phyloP scores from a whole-genome alignment of 2,329 filamentous ascomycete species.

The Leptosphaerulina australis region DNA sequence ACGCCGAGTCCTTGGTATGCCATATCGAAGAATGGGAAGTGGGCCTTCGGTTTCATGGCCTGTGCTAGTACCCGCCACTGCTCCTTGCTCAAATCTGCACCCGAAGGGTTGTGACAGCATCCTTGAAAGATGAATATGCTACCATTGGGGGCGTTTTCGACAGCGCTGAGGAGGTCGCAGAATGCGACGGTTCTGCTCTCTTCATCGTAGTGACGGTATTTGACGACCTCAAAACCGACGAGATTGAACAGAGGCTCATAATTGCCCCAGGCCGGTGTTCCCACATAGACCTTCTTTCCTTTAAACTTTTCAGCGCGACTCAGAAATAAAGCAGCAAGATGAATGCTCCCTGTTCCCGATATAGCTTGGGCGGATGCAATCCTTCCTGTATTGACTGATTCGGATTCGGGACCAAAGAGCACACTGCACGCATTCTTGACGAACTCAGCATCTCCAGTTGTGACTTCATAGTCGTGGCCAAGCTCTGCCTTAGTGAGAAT shows the following conservation, averaged over 20 bases:
- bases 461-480: constrained; percentile 41
- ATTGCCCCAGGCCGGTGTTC: constrained; percentile 46
- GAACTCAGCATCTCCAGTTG: constrained; percentile 43
- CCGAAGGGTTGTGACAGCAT: constrained; percentile 50
- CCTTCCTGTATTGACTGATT: constrained; percentile 17
- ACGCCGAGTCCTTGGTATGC: constrained; percentile 49
- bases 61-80: constrained; percentile 42
- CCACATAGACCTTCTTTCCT: constrained; percentile 38
- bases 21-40: constrained; percentile 40
- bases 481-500: constrained; percentile 20
- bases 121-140: constrained; percentile 49
- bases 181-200: constrained; percentile 36
- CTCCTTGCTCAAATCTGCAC: constrained; percentile 37
- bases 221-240: constrained; percentile 36
- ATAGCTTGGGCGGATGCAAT: constrained; percentile 49
- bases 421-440: constrained; percentile 37
- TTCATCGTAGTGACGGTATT: constrained; percentile 43
- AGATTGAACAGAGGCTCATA: constrained; percentile 42
- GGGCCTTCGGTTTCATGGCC: constrained; percentile 25
- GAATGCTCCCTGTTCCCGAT: constrained; percentile 49
- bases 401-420: constrained; percentile 38
- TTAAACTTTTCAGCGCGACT: constrained; percentile 27
- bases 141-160: constrained; percentile 30
- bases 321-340: constrained; percentile 45
- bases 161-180: constrained; percentile 26